Base-by-base conservation (phyloP, 306 rosid species). In the Sechiopsis laciniata region DNA sequence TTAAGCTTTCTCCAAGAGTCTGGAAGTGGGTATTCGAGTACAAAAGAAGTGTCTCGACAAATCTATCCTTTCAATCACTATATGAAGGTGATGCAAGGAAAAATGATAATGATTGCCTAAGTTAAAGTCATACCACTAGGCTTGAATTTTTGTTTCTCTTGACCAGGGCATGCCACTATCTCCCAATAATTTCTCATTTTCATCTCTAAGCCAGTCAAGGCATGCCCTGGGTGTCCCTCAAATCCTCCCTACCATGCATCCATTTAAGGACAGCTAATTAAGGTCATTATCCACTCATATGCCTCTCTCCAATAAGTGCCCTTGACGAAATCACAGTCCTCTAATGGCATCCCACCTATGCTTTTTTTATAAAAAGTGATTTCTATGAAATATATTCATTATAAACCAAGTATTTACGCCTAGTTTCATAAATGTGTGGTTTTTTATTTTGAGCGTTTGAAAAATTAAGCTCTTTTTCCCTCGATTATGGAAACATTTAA, bases 61-160 rank as follows among this genome's bases (percentile, higher is more conserved):
- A 16, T 12, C 22, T 32, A 37, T 16, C 14, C 5, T 29, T 37
- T 16, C 69, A 29, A 62, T 62, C 68, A 4, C 68, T 32, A 32
- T 35, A 32, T 3, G 68, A 63, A 63, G 69, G 14, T 63, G 69
- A 63, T 32, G 12, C 13, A 63, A 63, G 50, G 50, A 0, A 37
- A 63, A 15, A 35, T 37, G 69, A 63, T 63, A 35, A 63, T 63
- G 14, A 63, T 63, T 63, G 35, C 5, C 22, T n/a, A 64, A 22
- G 35, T n/a, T 8, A 54, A n/a, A 50, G 70, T 4, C 24, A 37
- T 37, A 17, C 1, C 70, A 64, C 70, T 37, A 35, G 16, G 52
- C 42, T 64, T 32, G 40, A 61, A 61, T 61, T 61, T 21, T 61
- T 26, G 46, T 26, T 20, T 61, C 20, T 20, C 15, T 0, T 5